phyloP scores from a whole-genome alignment of 2,329 filamentous ascomycete species.

The Cladosporium sp. region DNA sequence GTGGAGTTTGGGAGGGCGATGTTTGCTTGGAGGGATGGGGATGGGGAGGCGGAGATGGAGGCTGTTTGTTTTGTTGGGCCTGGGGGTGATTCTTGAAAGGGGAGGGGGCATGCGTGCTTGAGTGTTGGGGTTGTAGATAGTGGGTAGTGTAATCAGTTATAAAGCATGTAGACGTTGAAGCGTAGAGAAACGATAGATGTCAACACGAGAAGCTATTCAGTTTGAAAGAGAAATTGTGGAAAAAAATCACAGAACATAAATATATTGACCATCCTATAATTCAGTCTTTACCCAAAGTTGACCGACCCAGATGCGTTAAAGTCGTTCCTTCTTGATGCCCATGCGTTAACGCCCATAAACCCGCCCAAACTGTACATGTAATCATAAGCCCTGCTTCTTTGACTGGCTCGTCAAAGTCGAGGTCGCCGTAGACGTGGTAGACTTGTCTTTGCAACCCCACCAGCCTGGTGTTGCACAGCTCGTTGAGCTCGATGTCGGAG shows the following conservation, averaged over 20 bases:
- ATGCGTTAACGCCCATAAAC: background rate
- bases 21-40: constrained; percentile 5
- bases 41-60: constrained; percentile 16
- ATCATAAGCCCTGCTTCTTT: constrained; percentile 1
- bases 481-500: constrained; percentile 33
- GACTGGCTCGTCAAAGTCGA: background rate
- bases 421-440: constrained; percentile 34
- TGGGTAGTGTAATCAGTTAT: too few species aligned
- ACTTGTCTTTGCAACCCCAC: constrained; percentile 64
- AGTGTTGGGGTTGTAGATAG: too few species aligned
- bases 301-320: background rate
- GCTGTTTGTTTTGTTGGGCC: constrained; percentile 17
- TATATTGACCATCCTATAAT: background rate
- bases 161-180: background rate
- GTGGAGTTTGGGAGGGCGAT: constrained; percentile 21
- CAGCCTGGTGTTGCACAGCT: constrained; percentile 65
- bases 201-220: background rate
- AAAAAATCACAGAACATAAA: background rate
- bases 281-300: background rate
- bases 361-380: background rate
- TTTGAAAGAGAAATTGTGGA: background rate
- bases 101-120: too few species aligned
- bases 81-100: background rate
- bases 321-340: background rate
- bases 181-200: background rate